phyloP scores from a whole-genome alignment of 2,329 filamentous ascomycete genomes.

The Aureobasidium musti region DNA sequence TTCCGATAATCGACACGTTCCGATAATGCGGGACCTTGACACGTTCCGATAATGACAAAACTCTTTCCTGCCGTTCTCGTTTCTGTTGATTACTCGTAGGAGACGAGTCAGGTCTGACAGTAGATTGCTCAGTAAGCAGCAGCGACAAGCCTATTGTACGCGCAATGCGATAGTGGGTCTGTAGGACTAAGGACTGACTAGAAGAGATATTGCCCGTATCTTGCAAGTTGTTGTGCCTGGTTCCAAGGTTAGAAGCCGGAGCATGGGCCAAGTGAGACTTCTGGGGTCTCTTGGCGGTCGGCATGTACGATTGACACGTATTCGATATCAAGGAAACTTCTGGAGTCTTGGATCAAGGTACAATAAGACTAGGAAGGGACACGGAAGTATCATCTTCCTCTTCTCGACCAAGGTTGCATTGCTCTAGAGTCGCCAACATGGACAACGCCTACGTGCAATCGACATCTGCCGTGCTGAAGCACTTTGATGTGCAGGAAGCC shows the following conservation, averaged over 20 bases:
- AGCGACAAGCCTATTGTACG: neutral
- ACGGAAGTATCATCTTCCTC: slow-evolving; percentile 13
- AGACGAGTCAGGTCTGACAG: too few relatives aligned
- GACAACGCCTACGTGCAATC: slow-evolving; percentile 43
- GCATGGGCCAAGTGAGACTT: neutral
- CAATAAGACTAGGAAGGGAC: slow-evolving; percentile 20
- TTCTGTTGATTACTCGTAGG: neutral
- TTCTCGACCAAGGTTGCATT: slow-evolving; percentile 7
- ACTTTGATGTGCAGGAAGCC: slow-evolving; percentile 43
- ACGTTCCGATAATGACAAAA: too few relatives aligned
- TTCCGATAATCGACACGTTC: too few relatives aligned
- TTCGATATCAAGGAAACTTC: slow-evolving; percentile 21
- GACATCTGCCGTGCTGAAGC: slow-evolving; percentile 41
- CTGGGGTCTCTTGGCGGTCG: too few relatives aligned
- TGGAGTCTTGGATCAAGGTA: slow-evolving; percentile 8
- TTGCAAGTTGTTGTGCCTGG: neutral
- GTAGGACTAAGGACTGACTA: neutral
- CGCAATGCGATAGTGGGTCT: neutral
- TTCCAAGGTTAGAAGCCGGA: neutral
- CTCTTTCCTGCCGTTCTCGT: too few relatives aligned
- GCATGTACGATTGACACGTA: neutral
- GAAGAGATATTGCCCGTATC: neutral
- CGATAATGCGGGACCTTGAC: too few relatives aligned
- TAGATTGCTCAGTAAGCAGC: neutral
- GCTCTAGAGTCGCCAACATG: slow-evolving; percentile 35